These are phyloP conservation scores for Xylariaceae sp. DNA, from an alignment of 2,329 filamentous ascomycete species.

Conservation along the genomic window DNA sequence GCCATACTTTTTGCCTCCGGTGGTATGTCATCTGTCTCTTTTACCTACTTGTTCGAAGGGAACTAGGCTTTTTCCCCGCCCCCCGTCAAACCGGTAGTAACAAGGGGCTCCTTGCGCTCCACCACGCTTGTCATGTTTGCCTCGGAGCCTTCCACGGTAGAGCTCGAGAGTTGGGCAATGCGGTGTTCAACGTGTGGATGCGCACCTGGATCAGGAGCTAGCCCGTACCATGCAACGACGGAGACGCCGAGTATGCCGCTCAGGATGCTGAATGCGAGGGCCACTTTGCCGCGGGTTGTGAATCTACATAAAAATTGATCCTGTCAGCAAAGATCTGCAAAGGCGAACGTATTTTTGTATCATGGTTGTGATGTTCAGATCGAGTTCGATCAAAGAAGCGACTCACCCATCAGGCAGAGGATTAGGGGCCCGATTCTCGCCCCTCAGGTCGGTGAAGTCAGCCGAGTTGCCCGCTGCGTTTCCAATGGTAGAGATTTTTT, in stretches of 20 bases:
- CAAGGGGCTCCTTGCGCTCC: slow-evolving; percentile 13
- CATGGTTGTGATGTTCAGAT: too few relatives aligned
- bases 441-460: slow-evolving; percentile 67
- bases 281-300: slow-evolving; percentile 72
- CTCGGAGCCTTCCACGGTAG: slow-evolving; percentile 18
- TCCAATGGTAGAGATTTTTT: slow-evolving; percentile 58
- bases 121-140: neutral
- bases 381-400: too few relatives aligned
- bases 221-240: slow-evolving; percentile 71
- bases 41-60: too few relatives aligned
- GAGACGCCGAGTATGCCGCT: slow-evolving; percentile 71
- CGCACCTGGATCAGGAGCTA: slow-evolving; percentile 41
- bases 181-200: slow-evolving; percentile 15
- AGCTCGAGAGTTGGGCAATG: neutral
- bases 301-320: slow-evolving; percentile 58
- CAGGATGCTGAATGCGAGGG: slow-evolving; percentile 74
- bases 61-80: too few relatives aligned
- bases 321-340: too few relatives aligned
- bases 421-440: slow-evolving; percentile 61
- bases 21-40: too few relatives aligned
- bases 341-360: too few relatives aligned
- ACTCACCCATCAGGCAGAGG: slow-evolving; percentile 67
- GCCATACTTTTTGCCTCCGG: too few relatives aligned
- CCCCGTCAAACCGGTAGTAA: too few relatives aligned
- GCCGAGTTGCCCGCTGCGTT: slow-evolving; percentile 77